Evolutionary conservation across 2,329 filamentous ascomycete species (phyloP).

Genomic region (Coccinonectria pachysandricola): DNA sequence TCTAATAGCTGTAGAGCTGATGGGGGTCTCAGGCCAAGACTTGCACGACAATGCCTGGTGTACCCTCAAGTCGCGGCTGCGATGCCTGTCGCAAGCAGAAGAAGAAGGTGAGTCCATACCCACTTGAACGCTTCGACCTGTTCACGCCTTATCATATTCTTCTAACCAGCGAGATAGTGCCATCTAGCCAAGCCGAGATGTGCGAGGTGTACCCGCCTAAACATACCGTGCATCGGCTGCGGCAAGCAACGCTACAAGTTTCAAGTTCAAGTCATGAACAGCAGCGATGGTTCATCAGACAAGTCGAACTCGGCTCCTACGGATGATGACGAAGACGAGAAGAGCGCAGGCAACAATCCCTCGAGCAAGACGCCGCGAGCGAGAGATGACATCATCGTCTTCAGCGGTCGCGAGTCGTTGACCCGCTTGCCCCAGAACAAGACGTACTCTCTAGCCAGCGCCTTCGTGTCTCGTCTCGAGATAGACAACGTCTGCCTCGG

Average conservation of each 20-base stretch:
- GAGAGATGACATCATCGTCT: not conserved
- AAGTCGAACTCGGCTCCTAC: not conserved
- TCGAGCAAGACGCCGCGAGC: too few species aligned
- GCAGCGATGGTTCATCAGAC: not conserved
- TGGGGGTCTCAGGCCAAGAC: too few species aligned
- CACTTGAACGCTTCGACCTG: too few species aligned
- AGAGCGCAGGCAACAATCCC: not conserved
- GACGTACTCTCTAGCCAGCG: not conserved
- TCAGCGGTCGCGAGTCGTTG: not conserved
- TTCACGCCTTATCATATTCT: too few species aligned
- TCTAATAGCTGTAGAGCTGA: too few species aligned
- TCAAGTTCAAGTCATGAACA: conserved; percentile 1
- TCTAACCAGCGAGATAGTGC: too few species aligned
- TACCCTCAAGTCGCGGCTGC: conserved; percentile 1
- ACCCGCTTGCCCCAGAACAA: not conserved
- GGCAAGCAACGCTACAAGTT: conserved; percentile 33
- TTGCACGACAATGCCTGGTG: conserved; percentile 1
- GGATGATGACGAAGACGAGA: not conserved
- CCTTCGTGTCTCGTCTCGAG: conserved; percentile 2
- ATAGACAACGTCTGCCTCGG: conserved; percentile 1
- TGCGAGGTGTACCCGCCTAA: conserved; percentile 29
- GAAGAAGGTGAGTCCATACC: conserved; percentile 1
- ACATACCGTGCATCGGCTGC: conserved; percentile 29
- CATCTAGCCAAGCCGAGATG: conserved; percentile 28
- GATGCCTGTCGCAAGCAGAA: conserved; percentile 3